Percentiles rank a stretch among this genome's conserved stretches.
Conservation (phyloP, 129 eudicot genomes). For the Pulicaria dysenterica region DNA sequence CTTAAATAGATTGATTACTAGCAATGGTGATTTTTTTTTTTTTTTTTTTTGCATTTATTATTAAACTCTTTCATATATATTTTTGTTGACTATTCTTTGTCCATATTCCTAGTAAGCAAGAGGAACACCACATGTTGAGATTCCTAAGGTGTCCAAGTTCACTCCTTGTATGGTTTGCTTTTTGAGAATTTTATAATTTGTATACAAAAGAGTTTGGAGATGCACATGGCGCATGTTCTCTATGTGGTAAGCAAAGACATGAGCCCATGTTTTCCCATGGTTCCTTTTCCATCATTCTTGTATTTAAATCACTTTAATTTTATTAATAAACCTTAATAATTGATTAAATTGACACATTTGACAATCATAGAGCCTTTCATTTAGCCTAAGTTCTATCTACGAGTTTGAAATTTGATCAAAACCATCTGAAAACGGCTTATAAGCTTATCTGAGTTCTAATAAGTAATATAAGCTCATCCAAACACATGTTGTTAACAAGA, state of each 20-base stretch:
- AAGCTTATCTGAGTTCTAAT: too few species aligned
- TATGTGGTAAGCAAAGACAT: constrained; percentile 30
- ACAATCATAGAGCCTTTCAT: background rate
- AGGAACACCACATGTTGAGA: constrained; percentile 43
- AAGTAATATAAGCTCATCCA: too few species aligned
- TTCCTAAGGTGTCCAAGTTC: constrained; percentile 40
- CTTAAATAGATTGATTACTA: background rate
- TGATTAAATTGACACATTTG: background rate
- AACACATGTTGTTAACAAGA: background rate
- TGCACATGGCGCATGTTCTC: constrained; percentile 36
- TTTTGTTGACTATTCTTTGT: constrained; percentile 25
- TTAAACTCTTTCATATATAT: background rate
- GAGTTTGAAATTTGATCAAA: too few species aligned
- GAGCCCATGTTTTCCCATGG: constrained; percentile 32
- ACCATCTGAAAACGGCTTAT: too few species aligned
- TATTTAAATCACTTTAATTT: background rate
- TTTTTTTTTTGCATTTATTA: background rate
- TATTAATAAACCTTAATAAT: background rate
- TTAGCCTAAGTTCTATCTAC: background rate
- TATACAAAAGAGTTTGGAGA: constrained; percentile 22
- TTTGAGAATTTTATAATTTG: constrained; percentile 16
- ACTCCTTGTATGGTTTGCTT: constrained; percentile 35
- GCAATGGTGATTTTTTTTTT: background rate
- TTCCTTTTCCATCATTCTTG: background rate
- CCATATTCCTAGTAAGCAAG: constrained; percentile 1